phyloP scores from a whole-genome alignment of 768 basidiomycete species.

The Tephrocybe sp. region DNA sequence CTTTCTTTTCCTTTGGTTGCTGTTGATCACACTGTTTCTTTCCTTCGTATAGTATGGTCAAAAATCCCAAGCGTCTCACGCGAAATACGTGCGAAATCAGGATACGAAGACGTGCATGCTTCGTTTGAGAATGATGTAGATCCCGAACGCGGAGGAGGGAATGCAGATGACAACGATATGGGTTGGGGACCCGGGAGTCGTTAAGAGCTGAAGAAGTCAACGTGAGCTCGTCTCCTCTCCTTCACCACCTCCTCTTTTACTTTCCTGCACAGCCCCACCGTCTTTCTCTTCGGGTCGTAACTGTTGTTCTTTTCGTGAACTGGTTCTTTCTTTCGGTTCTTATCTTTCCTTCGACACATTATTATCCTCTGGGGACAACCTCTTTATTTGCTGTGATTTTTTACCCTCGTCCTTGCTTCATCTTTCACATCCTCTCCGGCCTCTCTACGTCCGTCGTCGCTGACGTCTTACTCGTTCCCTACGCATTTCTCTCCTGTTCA shows the following conservation, averaged over 20 bases:
- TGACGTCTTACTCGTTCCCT: too few species aligned
- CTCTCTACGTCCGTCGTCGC: too few species aligned
- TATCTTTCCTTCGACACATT: too few species aligned
- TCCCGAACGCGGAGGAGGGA: constrained; percentile 34
- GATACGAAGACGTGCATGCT: constrained; percentile 62
- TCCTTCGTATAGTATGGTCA: constrained; percentile 51
- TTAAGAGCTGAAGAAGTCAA: constrained; percentile 49
- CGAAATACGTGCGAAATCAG: constrained; percentile 66
- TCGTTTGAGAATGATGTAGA: constrained; percentile 81
- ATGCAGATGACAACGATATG: constrained; percentile 67
- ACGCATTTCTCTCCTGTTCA: too few species aligned
- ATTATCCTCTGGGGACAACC: too few species aligned
- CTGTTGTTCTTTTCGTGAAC: too few species aligned
- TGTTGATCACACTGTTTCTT: constrained; percentile 5
- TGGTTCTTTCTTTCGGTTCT: too few species aligned
- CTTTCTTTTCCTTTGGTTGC: constrained; percentile 8
- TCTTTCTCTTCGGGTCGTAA: too few species aligned
- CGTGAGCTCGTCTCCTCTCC: constrained; percentile 40
- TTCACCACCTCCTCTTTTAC: neutral
- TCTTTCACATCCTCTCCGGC: too few species aligned
- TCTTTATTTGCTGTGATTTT: too few species aligned
- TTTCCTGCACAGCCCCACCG: neutral
- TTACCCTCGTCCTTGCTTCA: too few species aligned
- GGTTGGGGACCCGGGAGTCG: constrained; percentile 83
- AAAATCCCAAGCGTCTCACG: constrained; percentile 52